These are phyloP conservation scores for Moesziomyces antarcticus DNA, from an alignment of 1,284 basidiomycete genomes.

Conservation along the genomic window DNA sequence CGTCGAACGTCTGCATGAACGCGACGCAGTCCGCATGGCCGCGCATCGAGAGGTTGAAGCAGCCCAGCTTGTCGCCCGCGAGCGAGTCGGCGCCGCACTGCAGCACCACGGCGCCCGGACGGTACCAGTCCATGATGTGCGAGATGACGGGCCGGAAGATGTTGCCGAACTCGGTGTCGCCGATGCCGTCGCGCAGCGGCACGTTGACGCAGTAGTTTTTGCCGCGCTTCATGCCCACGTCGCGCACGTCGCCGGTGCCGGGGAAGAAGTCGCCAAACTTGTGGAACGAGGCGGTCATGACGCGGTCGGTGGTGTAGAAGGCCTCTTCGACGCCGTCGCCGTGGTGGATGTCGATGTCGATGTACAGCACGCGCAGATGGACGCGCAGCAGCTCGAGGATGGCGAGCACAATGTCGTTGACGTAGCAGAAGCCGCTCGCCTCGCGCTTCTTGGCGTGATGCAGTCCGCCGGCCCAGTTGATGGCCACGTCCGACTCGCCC, in stretches of 20 bases:
- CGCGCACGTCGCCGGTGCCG: slow-evolving; percentile 78
- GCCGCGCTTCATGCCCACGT: slow-evolving; percentile 85
- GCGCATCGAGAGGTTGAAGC: slow-evolving; percentile 94
- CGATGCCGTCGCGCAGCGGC: slow-evolving; percentile 91
- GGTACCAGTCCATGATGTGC: slow-evolving; percentile 88
- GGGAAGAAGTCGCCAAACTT: slow-evolving; percentile 95
- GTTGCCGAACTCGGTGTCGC: slow-evolving; percentile 78
- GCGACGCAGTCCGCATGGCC: slow-evolving; percentile 90
- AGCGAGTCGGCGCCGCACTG: slow-evolving; percentile 97
- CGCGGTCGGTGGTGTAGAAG: slow-evolving; percentile 95
- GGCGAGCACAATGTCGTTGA: slow-evolving; percentile 77
- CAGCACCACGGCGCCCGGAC: slow-evolving; percentile 87
- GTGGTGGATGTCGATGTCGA: slow-evolving; percentile 98
- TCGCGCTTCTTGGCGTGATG: slow-evolving; percentile 98
- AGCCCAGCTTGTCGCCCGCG: slow-evolving; percentile 93
- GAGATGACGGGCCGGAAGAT: slow-evolving; percentile 76
- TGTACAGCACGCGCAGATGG: slow-evolving; percentile 88
- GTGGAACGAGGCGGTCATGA: slow-evolving; percentile 96
- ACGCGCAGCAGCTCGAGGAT: slow-evolving; percentile 68
- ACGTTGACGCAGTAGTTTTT: slow-evolving; percentile 93
- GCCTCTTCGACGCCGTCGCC: slow-evolving; percentile 99
- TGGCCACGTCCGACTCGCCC: slow-evolving; percentile 87
- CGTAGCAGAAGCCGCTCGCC: slow-evolving; percentile 95
- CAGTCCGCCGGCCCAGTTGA: slow-evolving; percentile 97
- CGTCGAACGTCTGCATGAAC: slow-evolving; percentile 83